phyloP scores from a whole-genome alignment of 2,329 filamentous ascomycete genomes.

The Fonsecaea multimorphosa region DNA sequence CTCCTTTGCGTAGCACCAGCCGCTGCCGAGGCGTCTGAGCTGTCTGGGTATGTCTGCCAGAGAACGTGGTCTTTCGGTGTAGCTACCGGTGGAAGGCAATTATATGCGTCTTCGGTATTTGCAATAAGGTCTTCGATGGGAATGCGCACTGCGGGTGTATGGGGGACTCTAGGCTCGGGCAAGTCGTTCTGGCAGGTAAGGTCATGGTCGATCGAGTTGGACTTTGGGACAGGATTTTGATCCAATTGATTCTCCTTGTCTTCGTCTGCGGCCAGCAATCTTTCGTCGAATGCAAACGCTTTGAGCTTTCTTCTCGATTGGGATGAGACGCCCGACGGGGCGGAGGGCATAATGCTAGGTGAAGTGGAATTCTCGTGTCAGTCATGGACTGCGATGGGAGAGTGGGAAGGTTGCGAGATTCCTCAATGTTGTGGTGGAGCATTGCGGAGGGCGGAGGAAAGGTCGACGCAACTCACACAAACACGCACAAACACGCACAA shows the following conservation, averaged over 20 bases:
- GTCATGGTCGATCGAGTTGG: not conserved
- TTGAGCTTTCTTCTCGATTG: slow-evolving; percentile 35
- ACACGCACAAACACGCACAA: too few relatives aligned
- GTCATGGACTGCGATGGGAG: slow-evolving; percentile 8
- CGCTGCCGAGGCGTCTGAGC: slow-evolving; percentile 53
- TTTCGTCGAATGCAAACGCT: slow-evolving; percentile 28
- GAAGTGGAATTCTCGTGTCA: not conserved
- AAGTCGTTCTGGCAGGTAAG: not conserved
- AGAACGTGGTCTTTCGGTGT: slow-evolving; percentile 67
- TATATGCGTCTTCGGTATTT: slow-evolving; percentile 63
- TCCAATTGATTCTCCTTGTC: slow-evolving; percentile 32
- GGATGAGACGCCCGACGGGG: slow-evolving; percentile 30
- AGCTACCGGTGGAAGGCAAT: slow-evolving; percentile 53
- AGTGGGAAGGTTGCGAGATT: not conserved
- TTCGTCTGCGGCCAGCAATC: slow-evolving; percentile 12
- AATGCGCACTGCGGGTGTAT: slow-evolving; percentile 64
- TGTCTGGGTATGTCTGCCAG: slow-evolving; percentile 60
- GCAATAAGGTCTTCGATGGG: slow-evolving; percentile 67
- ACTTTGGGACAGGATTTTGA: not conserved
- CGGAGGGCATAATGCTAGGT: slow-evolving; percentile 28
- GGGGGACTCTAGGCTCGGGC: slow-evolving; percentile 50
- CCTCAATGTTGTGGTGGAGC: slow-evolving; percentile 15
- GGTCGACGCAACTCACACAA: not conserved
- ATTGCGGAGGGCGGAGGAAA: not conserved
- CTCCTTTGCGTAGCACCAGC: slow-evolving; percentile 54